A percentile compares a stretch with the other conserved stretches of the same genome.
These are phyloP conservation scores for Colletotrichum sojae DNA, from an alignment of 2,329 filamentous ascomycete species.

Conservation along the genomic window DNA sequence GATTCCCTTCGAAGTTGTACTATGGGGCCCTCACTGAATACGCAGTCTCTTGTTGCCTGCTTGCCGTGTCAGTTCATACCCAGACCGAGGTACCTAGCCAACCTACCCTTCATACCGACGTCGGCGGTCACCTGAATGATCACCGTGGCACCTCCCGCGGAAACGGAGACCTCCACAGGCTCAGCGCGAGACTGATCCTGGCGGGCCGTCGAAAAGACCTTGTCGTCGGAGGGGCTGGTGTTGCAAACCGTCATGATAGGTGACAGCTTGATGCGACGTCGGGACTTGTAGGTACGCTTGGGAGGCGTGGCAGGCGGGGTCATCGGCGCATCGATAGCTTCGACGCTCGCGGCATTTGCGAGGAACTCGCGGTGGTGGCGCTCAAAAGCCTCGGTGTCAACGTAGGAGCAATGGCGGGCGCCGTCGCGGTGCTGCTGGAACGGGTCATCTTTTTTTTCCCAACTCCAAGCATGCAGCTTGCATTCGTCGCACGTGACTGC, in stretches of 20 bases:
- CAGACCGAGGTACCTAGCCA: no score
- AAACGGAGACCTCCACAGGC: background rate
- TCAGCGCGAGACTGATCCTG: background rate
- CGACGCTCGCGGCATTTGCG: background rate
- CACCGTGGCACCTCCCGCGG: background rate
- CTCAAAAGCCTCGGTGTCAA: background rate
- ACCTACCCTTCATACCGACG: background rate
- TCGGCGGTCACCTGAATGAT: background rate
- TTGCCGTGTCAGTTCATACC: background rate
- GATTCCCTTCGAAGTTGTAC: background rate
- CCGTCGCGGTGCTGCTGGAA: constrained; percentile 6
- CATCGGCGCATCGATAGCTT: background rate
- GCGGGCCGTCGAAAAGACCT: background rate
- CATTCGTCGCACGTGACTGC: constrained; percentile 17
- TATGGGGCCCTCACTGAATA: background rate
- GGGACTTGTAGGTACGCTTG: background rate
- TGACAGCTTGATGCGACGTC: background rate
- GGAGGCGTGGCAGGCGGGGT: constrained; percentile 1
- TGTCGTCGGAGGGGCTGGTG: background rate
- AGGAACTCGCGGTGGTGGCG: background rate
- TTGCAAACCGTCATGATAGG: background rate
- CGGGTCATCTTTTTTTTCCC: constrained; percentile 30
- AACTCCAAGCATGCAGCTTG: constrained; percentile 17
- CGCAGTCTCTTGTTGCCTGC: constrained; percentile 5
- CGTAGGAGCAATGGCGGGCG: background rate